Conservation (phyloP, 2,329 filamentous ascomycete species). For the Parastagonospora nodorum region DNA sequence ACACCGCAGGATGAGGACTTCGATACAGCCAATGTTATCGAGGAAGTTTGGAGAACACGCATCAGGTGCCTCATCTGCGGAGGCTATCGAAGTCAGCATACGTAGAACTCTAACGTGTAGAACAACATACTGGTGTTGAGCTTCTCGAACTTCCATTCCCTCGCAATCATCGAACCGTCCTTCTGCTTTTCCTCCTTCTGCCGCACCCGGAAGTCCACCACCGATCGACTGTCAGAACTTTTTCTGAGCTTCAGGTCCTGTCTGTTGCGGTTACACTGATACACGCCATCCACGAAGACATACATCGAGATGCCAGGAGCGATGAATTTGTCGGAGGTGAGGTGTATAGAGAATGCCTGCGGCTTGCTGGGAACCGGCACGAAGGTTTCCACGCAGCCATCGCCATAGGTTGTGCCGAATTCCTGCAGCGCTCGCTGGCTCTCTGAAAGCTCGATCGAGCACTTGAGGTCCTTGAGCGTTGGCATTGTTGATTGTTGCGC, state of each 20-base stretch:
- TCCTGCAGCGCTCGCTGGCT: constrained; percentile 52
- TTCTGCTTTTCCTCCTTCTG: constrained; percentile 59
- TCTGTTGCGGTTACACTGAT: constrained; percentile 62
- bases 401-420: constrained; percentile 56
- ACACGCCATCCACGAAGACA: constrained; percentile 62
- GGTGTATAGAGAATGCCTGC: constrained; percentile 55
- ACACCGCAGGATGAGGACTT: constrained; percentile 55
- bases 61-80: constrained; percentile 44
- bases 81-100: constrained; percentile 35
- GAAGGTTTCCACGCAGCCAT: constrained; percentile 58
- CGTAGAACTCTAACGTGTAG: no score
- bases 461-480: constrained; percentile 57
- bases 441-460: constrained; percentile 56
- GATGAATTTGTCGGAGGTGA: constrained; percentile 57
- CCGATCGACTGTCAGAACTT: constrained; percentile 34
- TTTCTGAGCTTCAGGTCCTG: constrained; percentile 46
- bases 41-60: constrained; percentile 37
- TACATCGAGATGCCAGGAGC: constrained; percentile 59
- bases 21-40: constrained; percentile 53
- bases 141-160: constrained; percentile 59
- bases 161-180: constrained; percentile 55
- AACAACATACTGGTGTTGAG: constrained; percentile 52
- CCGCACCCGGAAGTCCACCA: constrained; percentile 56
- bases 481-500: constrained; percentile 51
- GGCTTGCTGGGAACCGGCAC: constrained; percentile 55